Percentiles rank a stretch among this genome's conserved stretches.
Evolutionary conservation across 1,284 basidiomycete species (phyloP).

Genomic region (Marasmius tenuissimus): DNA sequence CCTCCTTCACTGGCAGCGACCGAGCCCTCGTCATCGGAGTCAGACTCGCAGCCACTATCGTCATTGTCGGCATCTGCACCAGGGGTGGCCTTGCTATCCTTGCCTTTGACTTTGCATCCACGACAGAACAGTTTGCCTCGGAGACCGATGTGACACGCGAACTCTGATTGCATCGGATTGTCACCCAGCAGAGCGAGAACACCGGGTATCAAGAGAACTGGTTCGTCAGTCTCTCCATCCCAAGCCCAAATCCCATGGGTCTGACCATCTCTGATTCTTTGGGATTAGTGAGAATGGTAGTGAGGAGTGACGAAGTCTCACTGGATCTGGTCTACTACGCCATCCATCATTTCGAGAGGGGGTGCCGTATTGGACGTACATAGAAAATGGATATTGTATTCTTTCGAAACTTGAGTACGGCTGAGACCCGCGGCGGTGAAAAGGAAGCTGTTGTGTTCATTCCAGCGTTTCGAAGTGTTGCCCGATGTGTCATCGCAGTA

Average conservation of each 20-base stretch:
- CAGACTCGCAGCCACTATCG: slow-evolving; percentile 4
- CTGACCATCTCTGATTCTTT: slow-evolving; percentile 23
- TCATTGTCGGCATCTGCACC: slow-evolving; percentile 10
- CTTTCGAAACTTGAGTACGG: not conserved
- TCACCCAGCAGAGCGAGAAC: slow-evolving; percentile 39
- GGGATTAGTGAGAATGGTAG: too few species aligned
- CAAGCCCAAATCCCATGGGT: slow-evolving; percentile 34
- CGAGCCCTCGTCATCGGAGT: slow-evolving; percentile 5
- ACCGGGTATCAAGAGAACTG: slow-evolving; percentile 31
- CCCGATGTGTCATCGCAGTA: slow-evolving; percentile 44
- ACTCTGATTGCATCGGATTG: slow-evolving; percentile 47
- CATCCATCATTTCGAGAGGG: slow-evolving; percentile 25
- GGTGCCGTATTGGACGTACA: slow-evolving; percentile 25
- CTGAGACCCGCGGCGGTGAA: slow-evolving; percentile 29
- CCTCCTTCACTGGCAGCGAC: not conserved
- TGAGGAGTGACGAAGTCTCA: not conserved
- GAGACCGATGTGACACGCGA: slow-evolving; percentile 41
- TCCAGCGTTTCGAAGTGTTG: slow-evolving; percentile 43
- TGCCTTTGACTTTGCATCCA: slow-evolving; percentile 30
- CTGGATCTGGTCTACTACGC: slow-evolving; percentile 4
- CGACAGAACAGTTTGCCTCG: slow-evolving; percentile 39
- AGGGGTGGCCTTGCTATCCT: slow-evolving; percentile 4
- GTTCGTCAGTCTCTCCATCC: slow-evolving; percentile 27
- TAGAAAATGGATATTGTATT: slow-evolving; percentile 18
- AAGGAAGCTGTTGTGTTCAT: slow-evolving; percentile 36